phyloP scores from a whole-genome alignment of 306 rosid genomes.

The Acacia confusa region DNA sequence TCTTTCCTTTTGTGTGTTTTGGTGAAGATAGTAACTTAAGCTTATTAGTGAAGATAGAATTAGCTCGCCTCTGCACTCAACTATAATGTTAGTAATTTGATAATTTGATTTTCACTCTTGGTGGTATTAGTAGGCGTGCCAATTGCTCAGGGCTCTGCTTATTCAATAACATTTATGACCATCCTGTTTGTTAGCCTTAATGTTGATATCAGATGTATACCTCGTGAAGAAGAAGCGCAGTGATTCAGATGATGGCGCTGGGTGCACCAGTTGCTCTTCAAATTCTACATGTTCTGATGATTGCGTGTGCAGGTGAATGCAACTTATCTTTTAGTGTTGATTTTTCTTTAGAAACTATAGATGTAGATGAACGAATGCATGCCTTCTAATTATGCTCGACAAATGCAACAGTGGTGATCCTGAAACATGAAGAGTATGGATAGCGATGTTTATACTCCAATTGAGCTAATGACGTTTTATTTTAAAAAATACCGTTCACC shows the following conservation, averaged over 20 bases:
- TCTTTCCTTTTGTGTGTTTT: constrained; percentile 15
- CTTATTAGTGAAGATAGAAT: constrained; percentile 8
- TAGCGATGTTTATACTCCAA: background rate
- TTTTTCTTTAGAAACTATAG: background rate
- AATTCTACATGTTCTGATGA: constrained; percentile 61
- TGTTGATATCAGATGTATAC: constrained; percentile 58
- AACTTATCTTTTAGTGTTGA: constrained; percentile 13
- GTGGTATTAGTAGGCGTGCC: background rate
- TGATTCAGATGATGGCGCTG: constrained; percentile 64
- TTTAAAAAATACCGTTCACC: no score
- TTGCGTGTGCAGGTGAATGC: constrained; percentile 87
- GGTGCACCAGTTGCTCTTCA: constrained; percentile 69
- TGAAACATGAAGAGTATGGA: background rate
- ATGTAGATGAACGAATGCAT: background rate
- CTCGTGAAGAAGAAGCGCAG: constrained; percentile 88
- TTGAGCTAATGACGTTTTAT: background rate
- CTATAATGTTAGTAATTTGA: constrained; percentile 26
- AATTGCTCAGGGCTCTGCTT: background rate
- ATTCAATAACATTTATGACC: background rate
- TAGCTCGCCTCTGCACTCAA: background rate
- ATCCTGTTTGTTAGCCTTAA: constrained; percentile 46
- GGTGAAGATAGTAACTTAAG: constrained; percentile 21
- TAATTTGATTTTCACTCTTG: constrained; percentile 17
- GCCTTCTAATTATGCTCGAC: constrained; percentile 1
- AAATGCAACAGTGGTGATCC: constrained; percentile 7